Base-by-base conservation (phyloP, 108 stramenopile genomes). In the Poteriospumella lacustris region DNA sequence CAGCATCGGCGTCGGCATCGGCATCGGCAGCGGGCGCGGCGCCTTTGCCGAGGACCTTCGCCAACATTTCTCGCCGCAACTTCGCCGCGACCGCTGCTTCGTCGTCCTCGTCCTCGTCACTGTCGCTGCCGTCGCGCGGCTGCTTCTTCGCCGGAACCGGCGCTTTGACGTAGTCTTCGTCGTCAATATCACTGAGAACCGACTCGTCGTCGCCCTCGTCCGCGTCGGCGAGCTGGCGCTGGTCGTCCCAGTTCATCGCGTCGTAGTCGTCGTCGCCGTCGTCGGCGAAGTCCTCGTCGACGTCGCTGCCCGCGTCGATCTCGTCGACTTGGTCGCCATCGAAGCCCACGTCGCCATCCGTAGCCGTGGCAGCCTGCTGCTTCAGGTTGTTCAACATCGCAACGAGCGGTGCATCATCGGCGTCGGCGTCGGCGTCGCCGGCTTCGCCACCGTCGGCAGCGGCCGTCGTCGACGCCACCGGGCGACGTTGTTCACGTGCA, bases 261-360 rank as follows among this genome's bases (percentile, higher is more conserved):
- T 3, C 59, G 68, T 12, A 2, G 67, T 91, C 95, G 34, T 94
- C 93, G 78, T 92, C 91, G 44, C 93, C 93, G 83, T 92, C 85
- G 77, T 94, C 93, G 5, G 91, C 85, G 24, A 86, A 86, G 47
- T 87, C 84, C 33, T 83, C 82, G 33, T 82, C 59, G 29, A 31
- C 43, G 40, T 81, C 76, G 47, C 82, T 89, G 15, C 70, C 76
- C 42, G 68, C 78, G 19, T 41, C 79, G 19, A 77, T 72, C 76
- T 91, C 84, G 31, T 81, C 80, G 34, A 79, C 58, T 31, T 81
- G 86, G 5, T 79, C 82, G 31, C 59, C 33, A 39, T 43, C 42
- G 42, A 58, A 39, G 60, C 78, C 82, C 33, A 77, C 56, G 52
- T 87, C 88, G 9, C 88, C 77, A 2, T 0, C n/a, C n/a, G n/a